phyloP scores from a whole-genome alignment of 345 rosid genomes.

The Eucalyptus curtisii region DNA sequence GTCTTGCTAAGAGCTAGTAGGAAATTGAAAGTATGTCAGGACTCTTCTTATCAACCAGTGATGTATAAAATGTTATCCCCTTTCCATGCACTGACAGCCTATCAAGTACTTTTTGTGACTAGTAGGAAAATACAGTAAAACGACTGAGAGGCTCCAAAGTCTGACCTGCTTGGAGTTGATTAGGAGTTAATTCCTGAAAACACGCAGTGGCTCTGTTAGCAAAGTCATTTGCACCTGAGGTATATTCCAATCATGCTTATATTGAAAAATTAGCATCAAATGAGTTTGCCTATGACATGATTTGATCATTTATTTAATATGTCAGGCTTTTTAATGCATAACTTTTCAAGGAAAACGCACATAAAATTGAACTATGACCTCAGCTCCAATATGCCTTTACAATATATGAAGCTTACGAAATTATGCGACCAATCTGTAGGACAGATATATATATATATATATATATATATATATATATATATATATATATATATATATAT shows the following conservation, averaged over 20 bases:
- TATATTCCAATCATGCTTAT: not conserved
- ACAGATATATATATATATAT: not conserved
- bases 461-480: not conserved
- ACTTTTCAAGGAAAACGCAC: not conserved
- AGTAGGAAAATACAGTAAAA: not conserved
- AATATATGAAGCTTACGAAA: not conserved
- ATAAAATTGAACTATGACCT: not conserved
- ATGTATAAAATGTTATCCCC: not conserved
- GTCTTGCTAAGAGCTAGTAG: slow-evolving; percentile 75
- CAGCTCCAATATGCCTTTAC: not conserved
- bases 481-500: not conserved
- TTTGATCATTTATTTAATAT: not conserved
- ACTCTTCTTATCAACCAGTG: not conserved
- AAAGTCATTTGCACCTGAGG: not conserved
- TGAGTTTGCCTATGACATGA: not conserved
- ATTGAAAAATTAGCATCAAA: not conserved
- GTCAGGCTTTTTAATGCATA: not conserved
- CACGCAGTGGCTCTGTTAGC: not conserved
- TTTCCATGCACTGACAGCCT: not conserved
- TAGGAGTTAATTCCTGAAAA: slow-evolving; percentile 73
- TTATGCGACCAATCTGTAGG: not conserved
- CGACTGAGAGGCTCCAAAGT: not conserved
- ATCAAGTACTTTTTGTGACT: not conserved
- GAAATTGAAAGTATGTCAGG: not conserved
- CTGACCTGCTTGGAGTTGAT: slow-evolving; percentile 94